Evolutionary conservation across 768 basidiomycete species (phyloP), one percentile per base, ranked within the genome.

Genomic region (Leucocoprinus sp.): DNA sequence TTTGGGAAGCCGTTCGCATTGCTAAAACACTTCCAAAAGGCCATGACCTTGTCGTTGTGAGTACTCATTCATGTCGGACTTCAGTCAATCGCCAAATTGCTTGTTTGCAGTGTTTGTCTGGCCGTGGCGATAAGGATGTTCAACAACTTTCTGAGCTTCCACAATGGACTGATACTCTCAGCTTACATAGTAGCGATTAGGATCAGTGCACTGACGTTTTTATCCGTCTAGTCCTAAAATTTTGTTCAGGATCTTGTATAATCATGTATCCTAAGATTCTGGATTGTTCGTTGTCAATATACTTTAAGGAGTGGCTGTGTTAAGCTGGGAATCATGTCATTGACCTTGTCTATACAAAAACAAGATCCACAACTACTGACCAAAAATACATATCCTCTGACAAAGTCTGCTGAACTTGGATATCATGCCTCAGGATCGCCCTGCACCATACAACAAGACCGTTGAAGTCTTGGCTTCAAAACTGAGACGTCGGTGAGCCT

Each of bases 101-200:
- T 31, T 17, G 36, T 14, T 24, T 18, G 19, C 49, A 93, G 89
- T 96, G 92, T 57, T 69, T 97, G 42, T 93, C 90, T 43, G 95
- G 95, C 40, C 80, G 95, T 51, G 96, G 96, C 14, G 93, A 98
- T 64, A 98, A 98, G 65, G 95, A 99, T 58, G 96, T 99, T 3
- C 87, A 95, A 54, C 87, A 98, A 58, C 93, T 99, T 47, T 92
- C 86, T n/a, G 69, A 93, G 56, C 69, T 99, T 45, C 95, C 95
- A 8, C 88, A 95, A 64, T 97, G 93, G 95, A 92, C 87, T 8
- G 84, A 96, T 57, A 81, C 66, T 54, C 74, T 98, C 27, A 87
- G 93, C 70, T 98, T 95, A 95, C 90, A 93, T 55, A n/a, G 69
- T 93, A 35, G 72, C 74, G 9, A 31, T n/a, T n/a, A n/a, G n/a